Evolutionary conservation across 345 rosid genomes (phyloP), one percentile per base, ranked within the genome.

Genomic region (Salix suchowensis): DNA sequence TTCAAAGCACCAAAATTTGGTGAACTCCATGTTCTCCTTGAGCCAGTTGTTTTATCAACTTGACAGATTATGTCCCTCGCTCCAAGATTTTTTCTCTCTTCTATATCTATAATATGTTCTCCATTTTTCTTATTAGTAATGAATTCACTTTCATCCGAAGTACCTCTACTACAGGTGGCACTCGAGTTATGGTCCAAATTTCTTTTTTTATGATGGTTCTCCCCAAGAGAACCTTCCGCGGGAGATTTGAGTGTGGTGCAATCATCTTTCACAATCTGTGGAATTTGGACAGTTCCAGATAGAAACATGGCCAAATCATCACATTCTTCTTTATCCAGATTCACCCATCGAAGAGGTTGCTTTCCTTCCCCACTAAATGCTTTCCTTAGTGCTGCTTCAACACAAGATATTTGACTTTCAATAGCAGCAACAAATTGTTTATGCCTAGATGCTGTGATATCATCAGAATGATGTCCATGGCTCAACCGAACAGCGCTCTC

Each of bases 221-320:
- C 89, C 6, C 26, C 34, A 55, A 42, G 16, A 67, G 87, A 83
- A 68, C 73, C 79, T 24, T 81, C 76, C 28, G 28, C 13, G 19
- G 83, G 78, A 55, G 83, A 65, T 71, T 71, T 81, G 75, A 69
- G 52, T 66, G 79, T 68, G 77, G 46, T 68, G 80, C 73, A 79
- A 65, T 83, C 86, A 76, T 82, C 81, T 70, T 82, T 83, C 26
- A 67, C 76, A 76, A 62, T 79, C 60, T 72, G 83, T 0, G 78
- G 81, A 5, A 77, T 75, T 54, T 81, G 82, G 39, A 86, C 78
- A 74, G 88, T 76, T 67, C 98, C 96, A 7, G 92, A 92, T 42
- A 94, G 87, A 86, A 94, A 92, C 82, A 85, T 78, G 1, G 97
- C 98, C 67, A 94, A 87, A 79, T 94, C 96, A 82, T 92, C 91